Evolutionary conservation across 805 yeast species (phyloP).

Genomic region (Wickerhamomyces silvicola): DNA sequence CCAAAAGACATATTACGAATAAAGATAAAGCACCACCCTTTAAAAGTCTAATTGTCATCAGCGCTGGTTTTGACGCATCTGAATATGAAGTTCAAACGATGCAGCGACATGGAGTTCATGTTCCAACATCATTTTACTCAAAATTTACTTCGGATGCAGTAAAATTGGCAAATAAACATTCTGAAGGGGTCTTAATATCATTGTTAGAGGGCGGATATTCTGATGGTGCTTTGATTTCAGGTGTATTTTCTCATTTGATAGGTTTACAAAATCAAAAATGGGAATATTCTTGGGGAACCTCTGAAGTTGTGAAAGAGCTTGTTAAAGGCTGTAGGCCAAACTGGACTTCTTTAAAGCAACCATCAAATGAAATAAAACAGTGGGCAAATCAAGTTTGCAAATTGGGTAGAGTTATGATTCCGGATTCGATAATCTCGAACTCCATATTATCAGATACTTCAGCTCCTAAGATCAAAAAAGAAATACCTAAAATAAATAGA

Average conservation of each 20-base stretch:
- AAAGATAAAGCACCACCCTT: conserved; percentile 31
- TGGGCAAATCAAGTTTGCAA: conserved; percentile 64
- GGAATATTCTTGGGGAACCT: conserved; percentile 61
- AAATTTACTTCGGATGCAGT: conserved; percentile 67
- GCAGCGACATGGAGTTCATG: conserved; percentile 80
- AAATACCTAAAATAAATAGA: conserved; percentile 11
- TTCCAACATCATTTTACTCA: conserved; percentile 75
- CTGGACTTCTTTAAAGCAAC: conserved; percentile 56
- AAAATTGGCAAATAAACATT: conserved; percentile 56
- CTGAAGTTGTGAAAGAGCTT: conserved; percentile 56
- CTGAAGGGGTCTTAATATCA: conserved; percentile 58
- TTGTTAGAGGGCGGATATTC: conserved; percentile 84
- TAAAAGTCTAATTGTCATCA: conserved; percentile 57
- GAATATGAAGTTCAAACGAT: conserved; percentile 76
- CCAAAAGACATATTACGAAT: conserved; percentile 12
- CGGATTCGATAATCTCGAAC: conserved; percentile 31
- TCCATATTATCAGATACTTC: too few species aligned
- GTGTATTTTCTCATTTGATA: conserved; percentile 70
- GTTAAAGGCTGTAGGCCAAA: conserved; percentile 60
- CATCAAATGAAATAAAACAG: conserved; percentile 42
- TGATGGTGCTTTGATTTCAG: conserved; percentile 73
- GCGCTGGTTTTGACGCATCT: conserved; percentile 86
- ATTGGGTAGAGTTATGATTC: conserved; percentile 58
- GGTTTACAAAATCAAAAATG: conserved; percentile 57
- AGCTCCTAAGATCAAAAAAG: too few species aligned